phyloP scores from a whole-genome alignment of 371 early-diverging fungal species.

The Rhizopus sp. region DNA sequence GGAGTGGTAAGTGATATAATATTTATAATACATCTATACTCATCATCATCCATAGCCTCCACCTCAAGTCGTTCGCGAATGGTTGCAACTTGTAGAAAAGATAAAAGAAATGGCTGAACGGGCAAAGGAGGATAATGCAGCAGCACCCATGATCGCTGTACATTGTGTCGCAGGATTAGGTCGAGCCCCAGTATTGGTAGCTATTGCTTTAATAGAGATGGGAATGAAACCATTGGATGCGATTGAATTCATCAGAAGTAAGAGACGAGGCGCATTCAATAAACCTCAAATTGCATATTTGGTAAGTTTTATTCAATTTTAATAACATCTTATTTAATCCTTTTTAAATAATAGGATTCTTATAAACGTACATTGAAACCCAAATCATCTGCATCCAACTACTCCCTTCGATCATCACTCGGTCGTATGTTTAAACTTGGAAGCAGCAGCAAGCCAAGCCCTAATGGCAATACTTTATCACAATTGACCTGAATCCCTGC shows the following conservation, averaged over 20 bases:
- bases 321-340: neutral
- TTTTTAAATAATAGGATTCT: constrained; percentile 35
- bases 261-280: constrained; percentile 86
- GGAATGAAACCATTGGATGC: constrained; percentile 85
- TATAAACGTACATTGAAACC: constrained; percentile 44
- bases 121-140: constrained; percentile 34
- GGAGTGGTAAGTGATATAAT: constrained; percentile 53
- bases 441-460: constrained; percentile 6
- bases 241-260: constrained; percentile 74
- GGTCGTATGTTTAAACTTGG: constrained; percentile 47
- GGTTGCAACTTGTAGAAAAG: constrained; percentile 73
- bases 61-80: constrained; percentile 64
- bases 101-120: constrained; percentile 33
- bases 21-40: neutral
- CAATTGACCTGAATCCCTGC: constrained; percentile 28
- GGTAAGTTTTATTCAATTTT: constrained; percentile 16
- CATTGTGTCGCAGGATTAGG: constrained; percentile 91
- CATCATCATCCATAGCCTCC: constrained; percentile 57
- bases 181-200: constrained; percentile 71
- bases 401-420: constrained; percentile 37
- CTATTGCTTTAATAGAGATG: constrained; percentile 84
- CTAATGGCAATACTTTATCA: constrained; percentile 16
- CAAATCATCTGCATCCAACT: constrained; percentile 37
- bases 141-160: constrained; percentile 75
- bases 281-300: constrained; percentile 75